Conservation (phyloP, 2,329 filamentous ascomycete species). For the Colletotrichum cordylinicola region DNA sequence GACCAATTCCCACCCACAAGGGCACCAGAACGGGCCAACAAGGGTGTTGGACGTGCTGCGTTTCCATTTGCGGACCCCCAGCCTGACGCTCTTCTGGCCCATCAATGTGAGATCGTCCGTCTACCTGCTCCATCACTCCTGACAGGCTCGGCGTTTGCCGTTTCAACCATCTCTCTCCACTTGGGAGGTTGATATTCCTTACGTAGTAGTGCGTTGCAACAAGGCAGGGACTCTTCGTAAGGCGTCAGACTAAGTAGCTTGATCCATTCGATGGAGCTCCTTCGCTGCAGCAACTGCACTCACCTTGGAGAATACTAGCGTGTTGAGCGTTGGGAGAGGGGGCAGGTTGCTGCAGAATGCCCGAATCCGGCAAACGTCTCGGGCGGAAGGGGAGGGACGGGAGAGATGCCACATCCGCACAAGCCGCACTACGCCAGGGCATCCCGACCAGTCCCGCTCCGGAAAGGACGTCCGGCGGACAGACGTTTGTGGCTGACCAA, state of each 20-base stretch:
- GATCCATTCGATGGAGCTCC: background rate
- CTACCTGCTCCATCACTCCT: background rate
- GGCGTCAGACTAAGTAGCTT: background rate
- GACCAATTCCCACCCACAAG: background rate
- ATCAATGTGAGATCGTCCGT: background rate
- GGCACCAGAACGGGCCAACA: background rate
- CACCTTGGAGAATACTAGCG: background rate
- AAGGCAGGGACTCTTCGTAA: background rate
- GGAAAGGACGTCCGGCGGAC: background rate
- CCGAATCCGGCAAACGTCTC: background rate
- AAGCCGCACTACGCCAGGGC: background rate
- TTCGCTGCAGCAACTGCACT: background rate
- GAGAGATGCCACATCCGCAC: conserved; percentile 5
- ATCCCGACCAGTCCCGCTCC: background rate
- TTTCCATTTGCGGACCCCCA: background rate
- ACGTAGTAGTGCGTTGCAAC: background rate
- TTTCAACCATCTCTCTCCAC: background rate
- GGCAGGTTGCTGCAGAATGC: background rate
- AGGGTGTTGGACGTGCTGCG: background rate
- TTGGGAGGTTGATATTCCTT: background rate
- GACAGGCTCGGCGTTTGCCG: background rate
- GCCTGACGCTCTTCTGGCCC: background rate
- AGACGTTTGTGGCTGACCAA: background rate
- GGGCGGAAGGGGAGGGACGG: background rate
- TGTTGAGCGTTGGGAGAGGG: background rate